phyloP scores from a whole-genome alignment of 2,329 filamentous ascomycete genomes.

The Lachnellula subtilissima region DNA sequence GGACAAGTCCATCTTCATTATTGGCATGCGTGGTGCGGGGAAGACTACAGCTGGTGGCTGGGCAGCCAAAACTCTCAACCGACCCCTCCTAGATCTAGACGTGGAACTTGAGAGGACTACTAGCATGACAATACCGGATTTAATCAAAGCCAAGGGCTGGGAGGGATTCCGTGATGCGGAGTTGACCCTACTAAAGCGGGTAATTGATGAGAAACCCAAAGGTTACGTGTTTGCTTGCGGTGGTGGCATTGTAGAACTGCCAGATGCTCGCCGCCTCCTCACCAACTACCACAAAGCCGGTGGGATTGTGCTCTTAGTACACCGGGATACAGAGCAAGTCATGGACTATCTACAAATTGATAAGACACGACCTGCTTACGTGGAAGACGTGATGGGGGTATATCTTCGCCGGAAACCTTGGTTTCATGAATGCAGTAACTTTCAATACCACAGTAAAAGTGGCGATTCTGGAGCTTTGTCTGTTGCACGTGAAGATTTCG shows the following conservation, averaged over 20 bases:
- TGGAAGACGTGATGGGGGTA: conserved; percentile 86
- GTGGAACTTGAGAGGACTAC: conserved; percentile 73
- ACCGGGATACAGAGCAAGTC: conserved; percentile 81
- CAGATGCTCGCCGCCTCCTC: conserved; percentile 72
- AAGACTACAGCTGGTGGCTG: conserved; percentile 92
- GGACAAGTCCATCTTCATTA: conserved; percentile 77
- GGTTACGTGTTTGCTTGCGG: conserved; percentile 89
- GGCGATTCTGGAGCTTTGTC: conserved; percentile 27
- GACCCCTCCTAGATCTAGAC: conserved; percentile 82
- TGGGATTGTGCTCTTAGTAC: conserved; percentile 81
- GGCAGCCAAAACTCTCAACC: conserved; percentile 70
- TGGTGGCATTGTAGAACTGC: conserved; percentile 84
- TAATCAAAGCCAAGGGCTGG: conserved; percentile 77
- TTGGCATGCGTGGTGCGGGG: conserved; percentile 94
- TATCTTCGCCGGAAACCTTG: conserved; percentile 85
- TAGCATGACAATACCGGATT: conserved; percentile 76
- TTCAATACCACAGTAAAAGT: conserved; percentile 82
- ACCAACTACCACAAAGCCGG: conserved; percentile 67
- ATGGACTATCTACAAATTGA: conserved; percentile 85
- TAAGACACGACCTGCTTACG: conserved; percentile 86
- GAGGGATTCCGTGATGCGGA: conserved; percentile 81
- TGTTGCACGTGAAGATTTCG: conserved; percentile 55
- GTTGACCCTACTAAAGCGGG: conserved; percentile 64
- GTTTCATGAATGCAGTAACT: conserved; percentile 91
- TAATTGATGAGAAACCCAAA: conserved; percentile 68